Percentiles rank a stretch among this genome's conserved stretches.
Evolutionary conservation across 208 protist species (phyloP).

Genomic region (Trypanosomatidae sp.): DNA sequence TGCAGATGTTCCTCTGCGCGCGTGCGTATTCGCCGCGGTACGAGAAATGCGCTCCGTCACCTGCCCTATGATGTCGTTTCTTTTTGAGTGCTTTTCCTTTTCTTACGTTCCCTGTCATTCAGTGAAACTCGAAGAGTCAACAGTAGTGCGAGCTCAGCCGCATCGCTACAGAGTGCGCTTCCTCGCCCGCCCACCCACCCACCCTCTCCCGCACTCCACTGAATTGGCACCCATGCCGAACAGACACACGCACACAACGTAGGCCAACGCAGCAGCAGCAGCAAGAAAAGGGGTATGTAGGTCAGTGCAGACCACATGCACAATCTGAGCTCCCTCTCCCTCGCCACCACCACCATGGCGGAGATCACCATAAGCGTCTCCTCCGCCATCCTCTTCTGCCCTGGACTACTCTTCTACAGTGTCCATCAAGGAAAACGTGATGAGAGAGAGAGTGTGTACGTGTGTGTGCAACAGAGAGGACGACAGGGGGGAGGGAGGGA

Average conservation of each 20-base stretch:
- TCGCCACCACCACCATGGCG: not conserved
- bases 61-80: not conserved
- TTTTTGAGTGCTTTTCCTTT: not conserved
- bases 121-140: not conserved
- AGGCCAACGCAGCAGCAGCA: not conserved
- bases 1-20: not conserved
- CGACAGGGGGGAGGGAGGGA: not conserved
- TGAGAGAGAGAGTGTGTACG: too few species aligned
- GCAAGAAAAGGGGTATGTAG: not conserved
- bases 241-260: conserved; percentile 4
- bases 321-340: not conserved
- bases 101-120: too few species aligned
- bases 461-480: not conserved
- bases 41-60: not conserved
- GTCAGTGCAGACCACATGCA: not conserved
- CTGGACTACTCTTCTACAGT: not conserved
- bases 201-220: not conserved
- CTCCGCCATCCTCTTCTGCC: not conserved
- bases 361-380: not conserved
- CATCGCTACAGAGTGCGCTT: not conserved
- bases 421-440: not conserved
- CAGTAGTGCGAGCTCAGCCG: not conserved
- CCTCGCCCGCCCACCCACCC: not conserved
- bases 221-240: not conserved
- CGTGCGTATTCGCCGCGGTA: not conserved